Evolutionary conservation across 345 rosid genomes (phyloP), one percentile per base, ranked within the genome.

Genomic region (Arabis hirsuta): DNA sequence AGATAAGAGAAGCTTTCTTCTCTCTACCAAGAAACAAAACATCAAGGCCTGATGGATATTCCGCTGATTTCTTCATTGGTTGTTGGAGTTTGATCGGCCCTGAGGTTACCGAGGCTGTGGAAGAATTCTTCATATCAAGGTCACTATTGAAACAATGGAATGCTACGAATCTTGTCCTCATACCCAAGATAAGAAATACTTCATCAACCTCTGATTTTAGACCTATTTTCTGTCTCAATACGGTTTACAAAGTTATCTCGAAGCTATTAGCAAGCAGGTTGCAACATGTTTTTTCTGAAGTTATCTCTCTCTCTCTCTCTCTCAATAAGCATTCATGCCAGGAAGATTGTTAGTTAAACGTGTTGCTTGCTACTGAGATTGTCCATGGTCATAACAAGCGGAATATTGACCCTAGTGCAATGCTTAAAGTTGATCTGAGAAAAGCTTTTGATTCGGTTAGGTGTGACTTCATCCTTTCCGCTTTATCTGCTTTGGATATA

Each of bases 201-300:
- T 26, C 36, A 0, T 2, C 4, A 1, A 16, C 8, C 2, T 8
- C 4, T 1, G 41, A 31, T 0, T 55, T 55, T 6, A 47, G 52
- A 3, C 52, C 12, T 2, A 48, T 48, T 3, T 48, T 27, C 0
- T 20, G 24, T 19, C 16, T 16, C 2, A 48, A 48, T 3, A 48
- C 53, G 4, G 3, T 48, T 0, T 48, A 48, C 12, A 48, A 48
- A 4, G 12, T 48, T 1, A 16, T 48, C 8, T 16, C 53, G 0
- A 48, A 48, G 0, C 11, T 48, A 0, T 0, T 48, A 0, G 10
- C 53, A 1, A 1, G 1, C 2, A 48, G 12, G 12, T 27, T 19
- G 0, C 20, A 48, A 12, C 1, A 16, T 1, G 9, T 56, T 0
- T 0, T 34, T 0, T 1, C 61, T 0, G 0, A 8, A 0, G 8